A percentile compares a stretch with the other conserved stretches of the same genome.
Evolutionary conservation across 352 stramenopile genomes (phyloP).

Genomic region (Pythium aquatile): DNA sequence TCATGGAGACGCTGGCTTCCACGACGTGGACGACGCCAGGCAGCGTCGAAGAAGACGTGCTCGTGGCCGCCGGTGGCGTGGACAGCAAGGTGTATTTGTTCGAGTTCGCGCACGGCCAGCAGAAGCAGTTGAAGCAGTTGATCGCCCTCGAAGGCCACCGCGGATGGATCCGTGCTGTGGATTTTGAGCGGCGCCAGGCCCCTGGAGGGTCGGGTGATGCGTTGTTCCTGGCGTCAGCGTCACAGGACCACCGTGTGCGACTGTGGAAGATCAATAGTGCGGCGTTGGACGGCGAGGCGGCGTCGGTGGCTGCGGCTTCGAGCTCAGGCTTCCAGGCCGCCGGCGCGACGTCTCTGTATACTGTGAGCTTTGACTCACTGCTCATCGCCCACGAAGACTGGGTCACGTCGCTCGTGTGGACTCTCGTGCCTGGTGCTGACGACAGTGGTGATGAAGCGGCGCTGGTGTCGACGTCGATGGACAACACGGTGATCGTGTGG

Average conservation of each 20-base stretch:
- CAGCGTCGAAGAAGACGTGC: slow-evolving; percentile 23
- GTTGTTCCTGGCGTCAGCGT: slow-evolving; percentile 54
- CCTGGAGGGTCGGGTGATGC: not conserved
- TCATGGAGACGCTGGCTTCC: slow-evolving; percentile 52
- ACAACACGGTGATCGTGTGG: slow-evolving; percentile 78
- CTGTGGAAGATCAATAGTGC: slow-evolving; percentile 51
- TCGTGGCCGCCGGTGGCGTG: slow-evolving; percentile 66
- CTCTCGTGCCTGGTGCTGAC: slow-evolving; percentile 15
- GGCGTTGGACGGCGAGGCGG: not conserved
- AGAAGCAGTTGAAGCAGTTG: slow-evolving; percentile 28
- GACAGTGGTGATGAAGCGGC: slow-evolving; percentile 1
- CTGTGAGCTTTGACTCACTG: slow-evolving; percentile 61
- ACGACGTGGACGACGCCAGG: slow-evolving; percentile 12
- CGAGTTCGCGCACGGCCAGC: slow-evolving; percentile 30
- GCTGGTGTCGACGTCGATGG: slow-evolving; percentile 72
- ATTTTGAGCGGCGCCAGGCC: slow-evolving; percentile 35
- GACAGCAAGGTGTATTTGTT: slow-evolving; percentile 68
- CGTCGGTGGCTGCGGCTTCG: slow-evolving; percentile 12
- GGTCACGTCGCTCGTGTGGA: slow-evolving; percentile 75
- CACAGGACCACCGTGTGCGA: slow-evolving; percentile 69
- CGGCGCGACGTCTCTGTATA: slow-evolving; percentile 32
- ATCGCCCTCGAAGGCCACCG: slow-evolving; percentile 56
- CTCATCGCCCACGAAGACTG: slow-evolving; percentile 78
- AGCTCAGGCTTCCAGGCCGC: slow-evolving; percentile 35
- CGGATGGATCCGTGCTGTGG: slow-evolving; percentile 66